Percentiles rank a stretch among this genome's conserved stretches.
phyloP scores from a whole-genome alignment of 805 yeast species.

The Sugiyamaella marilandica region DNA sequence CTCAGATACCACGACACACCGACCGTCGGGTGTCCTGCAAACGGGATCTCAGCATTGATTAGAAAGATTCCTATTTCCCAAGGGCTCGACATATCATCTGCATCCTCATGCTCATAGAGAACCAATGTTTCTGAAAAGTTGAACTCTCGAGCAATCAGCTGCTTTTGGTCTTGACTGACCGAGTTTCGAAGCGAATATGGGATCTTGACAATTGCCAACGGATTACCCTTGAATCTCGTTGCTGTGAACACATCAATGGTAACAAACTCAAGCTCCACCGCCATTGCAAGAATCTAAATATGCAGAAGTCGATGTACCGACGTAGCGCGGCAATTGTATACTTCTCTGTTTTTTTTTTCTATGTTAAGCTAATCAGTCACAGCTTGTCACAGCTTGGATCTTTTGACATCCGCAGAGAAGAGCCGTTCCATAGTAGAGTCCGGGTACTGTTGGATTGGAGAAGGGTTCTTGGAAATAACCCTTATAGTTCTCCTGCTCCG shows the following conservation, averaged over 20 bases:
- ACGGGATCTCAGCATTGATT: slow-evolving; percentile 46
- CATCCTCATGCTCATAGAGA: slow-evolving; percentile 38
- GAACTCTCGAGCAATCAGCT: slow-evolving; percentile 52
- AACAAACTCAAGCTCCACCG: neutral
- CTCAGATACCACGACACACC: slow-evolving; percentile 32
- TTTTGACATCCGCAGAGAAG: no score
- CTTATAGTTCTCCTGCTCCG: no score
- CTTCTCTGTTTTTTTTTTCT: no score
- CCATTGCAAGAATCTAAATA: neutral
- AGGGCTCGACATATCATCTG: slow-evolving; percentile 25
- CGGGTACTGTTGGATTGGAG: no score
- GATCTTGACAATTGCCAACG: slow-evolving; percentile 50
- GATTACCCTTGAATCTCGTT: slow-evolving; percentile 44
- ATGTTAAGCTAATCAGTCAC: no score
- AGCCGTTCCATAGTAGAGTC: no score
- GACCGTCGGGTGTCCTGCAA: slow-evolving; percentile 63
- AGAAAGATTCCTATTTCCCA: slow-evolving; percentile 49
- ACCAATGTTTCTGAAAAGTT: slow-evolving; percentile 58
- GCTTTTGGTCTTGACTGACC: slow-evolving; percentile 36
- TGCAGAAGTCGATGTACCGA: no score
- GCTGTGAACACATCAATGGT: slow-evolving; percentile 43
- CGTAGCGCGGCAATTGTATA: no score
- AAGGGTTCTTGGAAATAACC: no score
- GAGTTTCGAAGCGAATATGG: slow-evolving; percentile 35
- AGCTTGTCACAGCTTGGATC: no score